Evolutionary conservation across 2,329 filamentous ascomycete genomes (phyloP).

Genomic region (Claviceps sp.): DNA sequence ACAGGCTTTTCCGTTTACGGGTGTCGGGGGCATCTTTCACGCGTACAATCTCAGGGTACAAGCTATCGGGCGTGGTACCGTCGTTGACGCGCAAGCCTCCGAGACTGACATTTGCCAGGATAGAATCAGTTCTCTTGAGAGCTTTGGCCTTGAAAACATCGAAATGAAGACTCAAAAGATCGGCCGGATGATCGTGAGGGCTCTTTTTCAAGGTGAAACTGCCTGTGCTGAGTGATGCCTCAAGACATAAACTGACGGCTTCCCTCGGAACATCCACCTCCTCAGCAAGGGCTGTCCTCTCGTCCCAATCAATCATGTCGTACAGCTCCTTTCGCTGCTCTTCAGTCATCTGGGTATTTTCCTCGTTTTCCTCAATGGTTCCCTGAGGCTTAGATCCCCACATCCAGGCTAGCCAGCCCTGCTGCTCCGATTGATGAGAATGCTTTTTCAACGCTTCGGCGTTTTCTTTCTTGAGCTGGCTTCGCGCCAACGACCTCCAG

Average conservation of each 20-base stretch:
- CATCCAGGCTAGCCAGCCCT: slow-evolving; percentile 84
- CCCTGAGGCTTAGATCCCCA: slow-evolving; percentile 67
- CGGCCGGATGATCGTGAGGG: slow-evolving; percentile 43
- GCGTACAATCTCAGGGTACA: slow-evolving; percentile 89
- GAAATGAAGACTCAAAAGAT: slow-evolving; percentile 84
- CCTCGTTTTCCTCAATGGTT: slow-evolving; percentile 43
- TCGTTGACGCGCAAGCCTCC: slow-evolving; percentile 91
- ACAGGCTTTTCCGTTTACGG: slow-evolving; percentile 32
- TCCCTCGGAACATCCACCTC: slow-evolving; percentile 83
- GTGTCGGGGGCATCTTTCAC: slow-evolving; percentile 71
- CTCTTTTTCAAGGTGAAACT: slow-evolving; percentile 89
- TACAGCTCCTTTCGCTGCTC: slow-evolving; percentile 94
- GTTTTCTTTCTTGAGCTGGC: slow-evolving; percentile 90
- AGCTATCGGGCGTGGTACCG: slow-evolving; percentile 78
- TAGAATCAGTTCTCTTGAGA: slow-evolving; percentile 78
- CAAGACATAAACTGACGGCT: slow-evolving; percentile 81
- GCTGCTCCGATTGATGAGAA: slow-evolving; percentile 45
- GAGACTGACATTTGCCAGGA: slow-evolving; percentile 76
- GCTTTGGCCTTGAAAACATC: slow-evolving; percentile 89
- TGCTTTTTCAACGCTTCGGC: slow-evolving; percentile 66
- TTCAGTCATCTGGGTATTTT: slow-evolving; percentile 82
- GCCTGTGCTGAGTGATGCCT: slow-evolving; percentile 85
- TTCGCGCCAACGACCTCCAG: slow-evolving; percentile 88
- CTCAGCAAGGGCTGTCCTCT: slow-evolving; percentile 80
- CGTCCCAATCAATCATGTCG: slow-evolving; percentile 95